Percentiles rank a stretch among this genome's conserved stretches.
Conservation (phyloP, 768 basidiomycete genomes). For the Mycena sanguinolenta region DNA sequence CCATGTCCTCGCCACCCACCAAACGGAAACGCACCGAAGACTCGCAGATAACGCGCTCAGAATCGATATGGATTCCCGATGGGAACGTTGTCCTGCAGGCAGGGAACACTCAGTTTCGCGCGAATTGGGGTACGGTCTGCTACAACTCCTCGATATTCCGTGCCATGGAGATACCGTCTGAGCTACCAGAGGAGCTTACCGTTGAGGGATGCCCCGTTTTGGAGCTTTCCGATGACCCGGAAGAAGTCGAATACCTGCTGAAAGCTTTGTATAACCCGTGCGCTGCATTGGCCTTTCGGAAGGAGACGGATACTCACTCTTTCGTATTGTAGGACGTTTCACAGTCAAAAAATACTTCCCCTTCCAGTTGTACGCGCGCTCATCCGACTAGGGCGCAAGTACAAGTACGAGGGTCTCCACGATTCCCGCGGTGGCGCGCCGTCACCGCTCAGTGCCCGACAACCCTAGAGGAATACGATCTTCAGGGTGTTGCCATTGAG, state of each 20-base stretch:
- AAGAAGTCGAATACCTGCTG: background rate
- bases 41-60: background rate
- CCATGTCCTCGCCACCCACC: background rate
- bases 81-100: conserved; percentile 15
- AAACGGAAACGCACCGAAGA: background rate
- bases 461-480: background rate
- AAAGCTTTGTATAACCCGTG: background rate
- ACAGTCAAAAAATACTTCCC: background rate
- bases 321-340: background rate
- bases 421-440: background rate
- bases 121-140: conserved; percentile 20
- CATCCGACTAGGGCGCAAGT: background rate
- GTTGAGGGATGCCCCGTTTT: conserved; percentile 15
- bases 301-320: background rate
- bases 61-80: background rate
- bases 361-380: background rate
- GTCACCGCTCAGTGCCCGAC: background rate
- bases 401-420: background rate
- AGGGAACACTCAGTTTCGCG: conserved; percentile 16
- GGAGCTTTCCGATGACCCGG: background rate
- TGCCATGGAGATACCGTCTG: conserved; percentile 12
- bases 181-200: conserved; percentile 1
- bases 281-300: no score
- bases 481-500: no score
- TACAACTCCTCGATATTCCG: conserved; percentile 19